These are phyloP conservation scores for Phytophthora ramorum DNA, from an alignment of 352 stramenopile species.

Conservation along the genomic window DNA sequence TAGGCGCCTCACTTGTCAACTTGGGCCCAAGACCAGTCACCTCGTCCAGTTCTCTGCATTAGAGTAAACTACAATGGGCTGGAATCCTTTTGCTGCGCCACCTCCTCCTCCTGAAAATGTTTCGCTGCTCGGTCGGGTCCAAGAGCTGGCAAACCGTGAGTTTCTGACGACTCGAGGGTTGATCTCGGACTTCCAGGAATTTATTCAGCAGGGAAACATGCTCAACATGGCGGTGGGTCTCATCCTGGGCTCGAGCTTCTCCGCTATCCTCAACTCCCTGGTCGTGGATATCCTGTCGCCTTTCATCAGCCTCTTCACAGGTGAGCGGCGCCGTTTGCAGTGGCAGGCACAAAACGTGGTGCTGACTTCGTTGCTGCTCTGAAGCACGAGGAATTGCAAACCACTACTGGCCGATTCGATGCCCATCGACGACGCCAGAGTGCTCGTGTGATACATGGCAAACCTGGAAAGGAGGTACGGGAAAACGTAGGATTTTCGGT, in stretches of 20 bases:
- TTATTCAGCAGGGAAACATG: constrained; percentile 81
- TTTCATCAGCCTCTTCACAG: constrained; percentile 73
- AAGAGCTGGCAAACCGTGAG: constrained; percentile 29
- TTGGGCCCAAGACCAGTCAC: neutral
- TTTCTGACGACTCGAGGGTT: constrained; percentile 23
- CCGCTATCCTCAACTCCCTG: constrained; percentile 76
- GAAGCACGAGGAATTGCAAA: constrained; percentile 69
- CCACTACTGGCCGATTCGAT: constrained; percentile 65
- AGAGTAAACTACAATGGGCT: neutral
- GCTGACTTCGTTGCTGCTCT: neutral
- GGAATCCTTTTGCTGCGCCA: constrained; percentile 18
- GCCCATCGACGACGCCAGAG: constrained; percentile 34
- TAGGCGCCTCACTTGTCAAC: neutral
- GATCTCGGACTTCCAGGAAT: constrained; percentile 67
- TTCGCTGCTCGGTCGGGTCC: constrained; percentile 34
- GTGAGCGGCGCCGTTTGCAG: constrained; percentile 16
- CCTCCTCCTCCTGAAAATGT: constrained; percentile 25
- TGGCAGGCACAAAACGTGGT: neutral
- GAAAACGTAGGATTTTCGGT: neutral
- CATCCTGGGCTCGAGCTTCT: constrained; percentile 73
- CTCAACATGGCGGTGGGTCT: constrained; percentile 75
- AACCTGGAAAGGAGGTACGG: constrained; percentile 68
- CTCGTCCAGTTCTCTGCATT: neutral
- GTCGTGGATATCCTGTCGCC: constrained; percentile 71
- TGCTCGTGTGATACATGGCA: constrained; percentile 64